These are phyloP conservation scores for Solanum bukasovii DNA, from an alignment of 257 asterid species.

Conservation along the genomic window DNA sequence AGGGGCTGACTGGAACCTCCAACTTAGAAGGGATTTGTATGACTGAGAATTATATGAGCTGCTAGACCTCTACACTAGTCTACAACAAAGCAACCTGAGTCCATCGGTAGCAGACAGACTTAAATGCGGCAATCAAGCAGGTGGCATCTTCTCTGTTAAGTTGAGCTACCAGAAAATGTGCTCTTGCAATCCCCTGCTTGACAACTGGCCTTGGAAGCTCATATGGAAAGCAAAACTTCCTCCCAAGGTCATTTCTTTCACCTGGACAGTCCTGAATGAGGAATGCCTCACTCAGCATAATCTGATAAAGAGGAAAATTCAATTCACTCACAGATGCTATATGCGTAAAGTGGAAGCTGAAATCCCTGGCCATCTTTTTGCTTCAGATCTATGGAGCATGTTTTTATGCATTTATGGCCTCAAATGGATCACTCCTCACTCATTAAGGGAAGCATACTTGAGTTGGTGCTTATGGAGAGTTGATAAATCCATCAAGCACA, in stretches of 20 bases:
- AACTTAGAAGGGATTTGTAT: background rate
- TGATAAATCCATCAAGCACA: background rate
- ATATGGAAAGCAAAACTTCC: background rate
- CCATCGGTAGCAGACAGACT: background rate
- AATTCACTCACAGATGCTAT: background rate
- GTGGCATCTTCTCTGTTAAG: background rate
- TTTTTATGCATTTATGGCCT: background rate
- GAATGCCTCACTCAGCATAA: background rate
- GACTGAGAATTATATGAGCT: background rate
- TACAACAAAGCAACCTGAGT: background rate
- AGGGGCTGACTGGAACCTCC: background rate
- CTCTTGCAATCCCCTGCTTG: background rate
- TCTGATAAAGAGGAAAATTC: background rate
- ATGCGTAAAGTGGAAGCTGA: background rate
- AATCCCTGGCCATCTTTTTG: background rate
- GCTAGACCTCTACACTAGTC: background rate
- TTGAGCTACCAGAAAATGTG: background rate
- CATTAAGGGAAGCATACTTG: background rate
- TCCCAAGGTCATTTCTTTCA: background rate
- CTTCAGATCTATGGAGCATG: background rate
- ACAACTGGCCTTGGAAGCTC: background rate
- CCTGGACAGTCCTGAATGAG: background rate
- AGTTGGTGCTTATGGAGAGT: background rate
- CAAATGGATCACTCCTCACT: background rate
- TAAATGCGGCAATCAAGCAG: background rate